phyloP scores from a whole-genome alignment of 1,284 basidiomycete genomes.

The Cryptococcus sp. region DNA sequence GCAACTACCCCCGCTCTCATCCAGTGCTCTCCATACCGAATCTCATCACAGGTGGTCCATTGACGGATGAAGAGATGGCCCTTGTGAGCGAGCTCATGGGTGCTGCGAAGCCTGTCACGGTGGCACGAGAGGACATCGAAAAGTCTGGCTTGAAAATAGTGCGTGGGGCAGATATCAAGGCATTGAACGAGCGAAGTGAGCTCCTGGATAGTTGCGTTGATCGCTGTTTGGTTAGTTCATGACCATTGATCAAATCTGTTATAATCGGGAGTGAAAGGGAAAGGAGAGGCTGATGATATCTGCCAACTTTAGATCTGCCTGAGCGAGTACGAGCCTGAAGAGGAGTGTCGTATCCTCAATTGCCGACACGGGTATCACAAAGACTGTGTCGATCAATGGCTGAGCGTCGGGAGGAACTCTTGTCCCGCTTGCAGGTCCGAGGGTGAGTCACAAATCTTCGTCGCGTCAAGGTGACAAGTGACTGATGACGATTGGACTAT shows the following conservation, averaged over 20 bases:
- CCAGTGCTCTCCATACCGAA: conserved; percentile 75
- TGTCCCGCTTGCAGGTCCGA: conserved; percentile 73
- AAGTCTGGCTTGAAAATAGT: conserved; percentile 74
- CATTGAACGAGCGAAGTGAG: conserved; percentile 62
- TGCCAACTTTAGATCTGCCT: conserved; percentile 74
- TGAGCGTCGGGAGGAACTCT: conserved; percentile 79
- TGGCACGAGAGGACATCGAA: conserved; percentile 75
- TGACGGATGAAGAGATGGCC: conserved; percentile 65
- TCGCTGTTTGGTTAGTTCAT: conserved; percentile 58
- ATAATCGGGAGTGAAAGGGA: not conserved
- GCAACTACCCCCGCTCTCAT: conserved; percentile 81
- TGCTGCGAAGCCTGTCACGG: conserved; percentile 63
- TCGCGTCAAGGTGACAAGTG: no score
- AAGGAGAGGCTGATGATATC: not conserved
- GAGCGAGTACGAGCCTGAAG: conserved; percentile 72
- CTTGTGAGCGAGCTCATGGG: conserved; percentile 62
- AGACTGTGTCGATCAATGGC: conserved; percentile 79
- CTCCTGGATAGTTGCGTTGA: conserved; percentile 76
- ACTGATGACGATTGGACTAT: not conserved
- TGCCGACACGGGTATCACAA: conserved; percentile 86
- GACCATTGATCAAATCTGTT: not conserved
- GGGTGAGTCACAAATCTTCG: conserved; percentile 32
- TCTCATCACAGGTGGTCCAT: conserved; percentile 59
- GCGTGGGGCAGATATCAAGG: conserved; percentile 59
- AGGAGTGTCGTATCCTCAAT: conserved; percentile 72